These are phyloP conservation scores for Phytophthora podocarpi DNA, from an alignment of 352 stramenopile species.

Conservation along the genomic window DNA sequence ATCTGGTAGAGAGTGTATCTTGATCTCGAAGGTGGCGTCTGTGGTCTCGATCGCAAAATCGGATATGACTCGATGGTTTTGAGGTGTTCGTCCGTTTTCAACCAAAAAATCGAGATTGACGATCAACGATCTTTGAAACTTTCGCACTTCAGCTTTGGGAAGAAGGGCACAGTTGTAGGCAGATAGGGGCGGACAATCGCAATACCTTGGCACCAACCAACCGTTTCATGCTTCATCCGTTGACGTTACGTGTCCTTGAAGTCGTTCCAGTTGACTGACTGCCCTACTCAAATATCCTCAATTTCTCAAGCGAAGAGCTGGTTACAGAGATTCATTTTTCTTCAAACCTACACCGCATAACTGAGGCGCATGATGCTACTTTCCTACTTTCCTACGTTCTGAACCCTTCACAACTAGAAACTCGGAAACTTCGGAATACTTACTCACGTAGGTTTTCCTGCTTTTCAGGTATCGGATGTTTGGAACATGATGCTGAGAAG, in stretches of 20 bases:
- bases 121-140: slow-evolving; percentile 21
- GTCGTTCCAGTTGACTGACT: background rate
- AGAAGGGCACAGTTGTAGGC: slow-evolving; percentile 2
- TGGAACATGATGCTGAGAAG: too few relatives aligned
- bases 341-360: too few relatives aligned
- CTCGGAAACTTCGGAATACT: too few relatives aligned
- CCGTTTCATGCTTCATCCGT: slow-evolving; percentile 6
- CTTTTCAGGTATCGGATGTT: too few relatives aligned
- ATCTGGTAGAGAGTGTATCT: background rate
- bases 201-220: background rate
- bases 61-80: slow-evolving; percentile 15
- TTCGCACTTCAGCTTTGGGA: background rate
- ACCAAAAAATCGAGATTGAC: background rate
- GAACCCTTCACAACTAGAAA: too few relatives aligned
- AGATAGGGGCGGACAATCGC: slow-evolving; percentile 2
- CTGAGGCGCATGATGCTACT: too few relatives aligned
- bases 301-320: background rate
- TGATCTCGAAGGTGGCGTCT: background rate
- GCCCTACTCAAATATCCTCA: background rate
- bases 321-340: too few relatives aligned
- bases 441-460: too few relatives aligned
- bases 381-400: too few relatives aligned
- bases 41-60: slow-evolving; percentile 4
- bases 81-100: slow-evolving; percentile 3
- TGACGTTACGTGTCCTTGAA: slow-evolving; percentile 9